Conservation (phyloP, 805 yeast species). For the Hanseniaspora vineae region DNA sequence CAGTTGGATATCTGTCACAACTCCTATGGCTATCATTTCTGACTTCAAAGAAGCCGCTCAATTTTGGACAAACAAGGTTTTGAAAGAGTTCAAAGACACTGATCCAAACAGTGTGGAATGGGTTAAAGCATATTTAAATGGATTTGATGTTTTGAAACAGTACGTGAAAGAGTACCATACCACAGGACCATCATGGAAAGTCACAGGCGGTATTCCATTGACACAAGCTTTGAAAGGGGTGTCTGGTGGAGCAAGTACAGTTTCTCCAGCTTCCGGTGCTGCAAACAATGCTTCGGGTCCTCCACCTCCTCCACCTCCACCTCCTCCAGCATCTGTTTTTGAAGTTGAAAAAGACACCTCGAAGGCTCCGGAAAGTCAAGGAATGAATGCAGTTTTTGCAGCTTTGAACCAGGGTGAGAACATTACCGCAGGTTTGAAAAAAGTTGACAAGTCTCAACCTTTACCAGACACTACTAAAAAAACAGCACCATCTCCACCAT, state of each 20-base stretch:
- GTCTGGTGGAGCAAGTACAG: conserved; percentile 12
- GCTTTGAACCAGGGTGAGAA: conserved; percentile 75
- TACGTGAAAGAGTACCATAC: conserved; percentile 70
- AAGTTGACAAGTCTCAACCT: conserved; percentile 87
- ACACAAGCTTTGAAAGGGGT: conserved; percentile 31
- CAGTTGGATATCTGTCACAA: conserved; percentile 76
- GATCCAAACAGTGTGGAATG: conserved; percentile 64
- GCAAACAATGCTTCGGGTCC: conserved; percentile 24
- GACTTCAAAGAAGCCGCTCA: conserved; percentile 86
- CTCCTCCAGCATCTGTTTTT: conserved; percentile 71
- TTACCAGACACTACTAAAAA: not conserved
- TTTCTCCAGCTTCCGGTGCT: conserved; percentile 14
- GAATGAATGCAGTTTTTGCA: conserved; percentile 84
- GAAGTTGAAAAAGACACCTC: conserved; percentile 24
- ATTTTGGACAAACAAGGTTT: conserved; percentile 85
- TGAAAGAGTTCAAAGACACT: conserved; percentile 69
- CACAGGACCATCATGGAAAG: conserved; percentile 77
- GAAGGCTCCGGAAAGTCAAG: conserved; percentile 25
- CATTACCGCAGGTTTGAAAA: conserved; percentile 76
- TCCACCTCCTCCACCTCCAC: conserved; percentile 89
- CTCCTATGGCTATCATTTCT: conserved; percentile 63
- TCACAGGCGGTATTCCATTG: conserved; percentile 43
- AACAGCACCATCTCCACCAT: conserved; percentile 41
- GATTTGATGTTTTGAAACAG: conserved; percentile 56
- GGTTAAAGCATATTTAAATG: conserved; percentile 53